A percentile compares a stretch with the other conserved stretches of the same genome.
These are phyloP conservation scores for Schizophyllum commune DNA, from an alignment of 1,284 basidiomycete genomes.

Conservation along the genomic window DNA sequence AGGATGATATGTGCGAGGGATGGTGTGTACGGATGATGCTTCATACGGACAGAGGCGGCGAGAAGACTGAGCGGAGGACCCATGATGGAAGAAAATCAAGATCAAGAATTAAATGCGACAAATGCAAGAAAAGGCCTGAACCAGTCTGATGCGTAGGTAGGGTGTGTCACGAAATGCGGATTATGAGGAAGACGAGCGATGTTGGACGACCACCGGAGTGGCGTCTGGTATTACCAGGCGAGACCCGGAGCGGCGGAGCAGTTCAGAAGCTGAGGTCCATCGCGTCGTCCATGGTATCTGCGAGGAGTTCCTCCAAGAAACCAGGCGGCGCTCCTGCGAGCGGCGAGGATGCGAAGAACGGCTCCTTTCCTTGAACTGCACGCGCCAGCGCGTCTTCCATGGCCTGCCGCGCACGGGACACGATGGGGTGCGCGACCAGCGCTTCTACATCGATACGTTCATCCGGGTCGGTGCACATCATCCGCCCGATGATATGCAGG, in stretches of 20 bases:
- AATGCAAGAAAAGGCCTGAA: not conserved
- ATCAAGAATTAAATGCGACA: not conserved
- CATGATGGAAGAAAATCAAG: not conserved
- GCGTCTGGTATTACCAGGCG: not conserved
- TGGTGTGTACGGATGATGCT: not conserved
- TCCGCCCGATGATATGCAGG: constrained; percentile 61
- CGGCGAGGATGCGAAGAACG: constrained; percentile 55
- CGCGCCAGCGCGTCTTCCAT: constrained; percentile 32
- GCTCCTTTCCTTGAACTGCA: constrained; percentile 32
- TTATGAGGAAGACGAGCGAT: not conserved
- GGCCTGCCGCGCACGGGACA: constrained; percentile 55
- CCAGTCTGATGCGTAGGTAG: not conserved
- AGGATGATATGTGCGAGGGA: not conserved
- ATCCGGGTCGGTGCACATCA: constrained; percentile 73
- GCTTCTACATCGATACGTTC: constrained; percentile 52
- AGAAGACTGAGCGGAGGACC: not conserved
- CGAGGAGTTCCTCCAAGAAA: constrained; percentile 60
- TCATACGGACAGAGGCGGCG: not conserved
- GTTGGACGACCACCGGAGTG: not conserved
- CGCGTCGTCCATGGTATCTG: constrained; percentile 21
- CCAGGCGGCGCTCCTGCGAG: constrained; percentile 48
- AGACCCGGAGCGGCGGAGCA: not conserved
- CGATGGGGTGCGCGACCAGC: constrained; percentile 59
- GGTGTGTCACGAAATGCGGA: not conserved
- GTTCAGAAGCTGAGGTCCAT: constrained; percentile 29